phyloP scores from a whole-genome alignment of 108 stramenopile species.

The Skeletonema marinoi region DNA sequence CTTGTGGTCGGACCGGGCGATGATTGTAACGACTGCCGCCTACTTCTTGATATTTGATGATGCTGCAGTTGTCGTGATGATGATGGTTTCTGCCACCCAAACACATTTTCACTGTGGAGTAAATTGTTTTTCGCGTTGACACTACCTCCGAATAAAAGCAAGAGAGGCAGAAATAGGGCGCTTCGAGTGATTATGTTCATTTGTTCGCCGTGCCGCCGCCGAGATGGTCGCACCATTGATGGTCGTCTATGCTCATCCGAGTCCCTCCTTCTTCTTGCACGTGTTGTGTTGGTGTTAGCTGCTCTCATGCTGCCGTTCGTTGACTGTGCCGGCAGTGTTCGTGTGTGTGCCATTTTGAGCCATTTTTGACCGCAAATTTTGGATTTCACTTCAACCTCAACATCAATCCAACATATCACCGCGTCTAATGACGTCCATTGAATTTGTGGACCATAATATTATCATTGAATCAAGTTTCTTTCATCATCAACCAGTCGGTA shows the following conservation, averaged over 20 bases:
- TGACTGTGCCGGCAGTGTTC: too few species aligned
- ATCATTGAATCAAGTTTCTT: too few species aligned
- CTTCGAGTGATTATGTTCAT: too few species aligned
- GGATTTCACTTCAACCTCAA: too few species aligned
- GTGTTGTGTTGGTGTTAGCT: background rate
- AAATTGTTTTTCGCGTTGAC: background rate
- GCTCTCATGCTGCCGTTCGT: background rate
- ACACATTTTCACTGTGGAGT: constrained; percentile 19
- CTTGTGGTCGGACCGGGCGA: background rate
- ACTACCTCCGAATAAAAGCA: background rate
- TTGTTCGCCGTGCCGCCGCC: background rate
- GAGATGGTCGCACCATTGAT: background rate
- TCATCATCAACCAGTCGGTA: too few species aligned
- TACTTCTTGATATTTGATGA: background rate
- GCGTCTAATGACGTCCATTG: too few species aligned
- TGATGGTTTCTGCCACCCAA: constrained; percentile 8
- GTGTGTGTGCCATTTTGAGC: background rate
- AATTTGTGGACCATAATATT: too few species aligned
- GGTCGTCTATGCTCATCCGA: background rate
- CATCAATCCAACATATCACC: too few species aligned
- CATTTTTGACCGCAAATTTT: background rate
- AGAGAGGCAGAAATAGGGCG: background rate
- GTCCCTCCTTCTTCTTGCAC: background rate
- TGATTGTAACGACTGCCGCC: background rate
- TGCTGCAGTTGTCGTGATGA: background rate